Evolutionary conservation across 345 rosid genomes (phyloP), one percentile per base, ranked within the genome.

Genomic region (Viola odorata): DNA sequence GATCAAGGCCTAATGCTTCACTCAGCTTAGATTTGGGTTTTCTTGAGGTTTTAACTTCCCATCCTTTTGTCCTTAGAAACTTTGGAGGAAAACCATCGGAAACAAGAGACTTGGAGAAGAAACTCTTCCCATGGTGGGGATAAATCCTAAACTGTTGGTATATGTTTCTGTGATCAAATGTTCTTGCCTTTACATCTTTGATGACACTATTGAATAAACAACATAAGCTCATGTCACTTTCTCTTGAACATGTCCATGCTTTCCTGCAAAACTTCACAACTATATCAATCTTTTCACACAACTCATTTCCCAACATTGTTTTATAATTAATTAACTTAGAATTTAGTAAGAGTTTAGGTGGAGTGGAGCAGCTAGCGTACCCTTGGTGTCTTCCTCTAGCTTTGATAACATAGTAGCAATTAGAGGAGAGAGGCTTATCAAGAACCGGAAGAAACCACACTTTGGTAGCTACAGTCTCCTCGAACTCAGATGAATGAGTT

Each of bases 1-100:
- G 55, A n/a, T 90, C 85, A 7, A 87, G 82, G 59, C 96, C 96
- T 57, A 75, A 50, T 15, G 96, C 92, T 50, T 90, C 91, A 23
- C 61, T 67, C 11, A 84, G 81, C 49, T 68, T 62, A n/a, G 65
- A 57, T 7, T 62, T 75, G 65, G 64, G 66, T 5, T 75, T 57
- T 44, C 58, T 57, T 6, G 92, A 78, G 57, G 69, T 63, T 39
- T 63, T 67, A 42, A 81, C 65, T 56, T 71, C 75, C 97, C 96
- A 90, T 1, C 95, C 91, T 48, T 82, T 84, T 64, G 55, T 74
- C 66, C 85, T 74, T 14, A 90, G 82, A 40, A 78, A 78, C 8
- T 66, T 63, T 0, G 92, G 88, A 3, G 97, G 91, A 37, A 74
- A 66, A 8, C 87, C 81, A 6, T 80, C 91, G 0, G 78, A 70